phyloP scores from a whole-genome alignment of 2,329 filamentous ascomycete genomes.

The Colletotrichum noveboracense region DNA sequence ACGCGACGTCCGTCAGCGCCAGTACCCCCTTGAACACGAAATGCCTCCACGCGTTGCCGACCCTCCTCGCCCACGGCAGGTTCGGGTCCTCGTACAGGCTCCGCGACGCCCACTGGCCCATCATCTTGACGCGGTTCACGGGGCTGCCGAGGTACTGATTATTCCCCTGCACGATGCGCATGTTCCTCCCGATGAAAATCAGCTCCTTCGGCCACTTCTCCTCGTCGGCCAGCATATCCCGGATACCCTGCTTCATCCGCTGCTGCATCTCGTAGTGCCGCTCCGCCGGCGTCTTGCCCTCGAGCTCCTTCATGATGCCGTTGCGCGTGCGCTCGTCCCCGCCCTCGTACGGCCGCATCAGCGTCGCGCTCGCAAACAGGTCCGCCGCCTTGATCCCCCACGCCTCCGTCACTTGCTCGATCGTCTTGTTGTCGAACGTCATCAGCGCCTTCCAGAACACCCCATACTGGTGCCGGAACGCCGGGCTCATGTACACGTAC shows the following conservation, averaged over 20 bases:
- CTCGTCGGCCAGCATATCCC: conserved; percentile 80
- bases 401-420: conserved; percentile 71
- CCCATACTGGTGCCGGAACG: conserved; percentile 86
- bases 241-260: conserved; percentile 73
- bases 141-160: conserved; percentile 90
- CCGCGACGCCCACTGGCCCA: conserved; percentile 85
- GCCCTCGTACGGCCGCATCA: conserved; percentile 90
- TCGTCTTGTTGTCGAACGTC: conserved; percentile 88
- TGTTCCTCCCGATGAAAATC: conserved; percentile 89
- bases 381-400: conserved; percentile 94
- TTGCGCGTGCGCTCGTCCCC: conserved; percentile 72
- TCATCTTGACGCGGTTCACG: conserved; percentile 93
- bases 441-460: conserved; percentile 93
- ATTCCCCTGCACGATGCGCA: conserved; percentile 92
- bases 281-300: conserved; percentile 64
- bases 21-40: conserved; percentile 82
- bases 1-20: conserved; percentile 77
- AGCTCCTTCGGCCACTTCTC: conserved; percentile 89
- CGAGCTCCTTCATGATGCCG: conserved; percentile 70
- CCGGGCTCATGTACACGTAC: conserved; percentile 87
- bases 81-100: conserved; percentile 79
- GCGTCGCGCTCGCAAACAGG: conserved; percentile 87
- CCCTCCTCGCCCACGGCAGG: conserved; percentile 65
- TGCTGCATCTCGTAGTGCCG: conserved; percentile 90
- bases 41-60: conserved; percentile 76